These are phyloP conservation scores for Penicillium maclennaniae DNA, from an alignment of 495 filamentous ascomycete genomes.

Conservation along the genomic window DNA sequence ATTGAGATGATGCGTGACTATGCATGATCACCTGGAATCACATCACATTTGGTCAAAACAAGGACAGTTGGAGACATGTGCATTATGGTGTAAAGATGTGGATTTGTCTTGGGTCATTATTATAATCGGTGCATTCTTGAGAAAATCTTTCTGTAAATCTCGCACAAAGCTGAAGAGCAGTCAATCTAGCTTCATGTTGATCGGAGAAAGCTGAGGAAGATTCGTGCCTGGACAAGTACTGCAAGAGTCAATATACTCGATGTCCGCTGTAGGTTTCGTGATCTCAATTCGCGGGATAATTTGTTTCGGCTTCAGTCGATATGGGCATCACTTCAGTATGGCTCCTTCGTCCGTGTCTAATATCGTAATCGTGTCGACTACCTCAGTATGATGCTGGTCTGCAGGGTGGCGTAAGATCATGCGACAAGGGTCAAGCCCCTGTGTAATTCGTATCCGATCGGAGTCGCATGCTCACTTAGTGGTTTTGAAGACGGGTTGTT, in stretches of 20 bases:
- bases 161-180: neutral
- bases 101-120: neutral
- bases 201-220: neutral
- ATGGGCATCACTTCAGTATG: neutral
- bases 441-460: neutral
- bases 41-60: neutral
- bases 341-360: neutral
- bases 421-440: neutral
- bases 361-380: neutral
- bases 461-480: constrained; percentile 24
- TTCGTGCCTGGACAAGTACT: neutral
- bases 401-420: neutral
- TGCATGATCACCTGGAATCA: constrained; percentile 3
- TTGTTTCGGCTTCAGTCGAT: neutral
- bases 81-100: neutral
- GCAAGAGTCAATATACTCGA: neutral
- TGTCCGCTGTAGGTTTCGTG: neutral
- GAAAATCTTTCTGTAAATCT: neutral
- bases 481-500: constrained; percentile 59
- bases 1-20: constrained; percentile 32
- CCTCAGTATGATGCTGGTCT: neutral
- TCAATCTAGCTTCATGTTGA: neutral
- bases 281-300: neutral
- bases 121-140: neutral
- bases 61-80: too few relatives aligned